phyloP scores from a whole-genome alignment of 176 grass and related monocot species.

The Bonia amplexicaulis region DNA sequence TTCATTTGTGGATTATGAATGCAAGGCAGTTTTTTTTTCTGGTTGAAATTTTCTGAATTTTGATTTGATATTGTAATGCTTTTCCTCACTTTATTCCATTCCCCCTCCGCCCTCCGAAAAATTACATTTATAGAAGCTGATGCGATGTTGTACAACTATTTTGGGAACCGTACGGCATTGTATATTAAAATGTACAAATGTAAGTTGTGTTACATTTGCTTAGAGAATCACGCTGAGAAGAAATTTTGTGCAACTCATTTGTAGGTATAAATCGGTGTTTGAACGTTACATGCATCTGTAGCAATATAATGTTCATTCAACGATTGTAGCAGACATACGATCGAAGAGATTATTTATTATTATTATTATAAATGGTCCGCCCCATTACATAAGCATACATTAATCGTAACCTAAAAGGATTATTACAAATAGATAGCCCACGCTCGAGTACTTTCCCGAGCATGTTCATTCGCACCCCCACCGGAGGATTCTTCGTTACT shows the following conservation, averaged over 20 bases:
- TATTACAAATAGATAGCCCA: background rate
- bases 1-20: background rate
- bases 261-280: background rate
- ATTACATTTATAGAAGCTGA: background rate
- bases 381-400: background rate
- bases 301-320: no score
- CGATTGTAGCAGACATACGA: background rate
- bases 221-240: background rate
- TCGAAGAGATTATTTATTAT: background rate
- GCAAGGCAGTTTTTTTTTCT: background rate
- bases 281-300: no score
- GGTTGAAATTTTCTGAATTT: slow-evolving; percentile 24
- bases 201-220: background rate
- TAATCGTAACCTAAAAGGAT: background rate
- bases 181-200: slow-evolving; percentile 50
- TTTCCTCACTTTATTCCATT: background rate
- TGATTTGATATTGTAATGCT: slow-evolving; percentile 22
- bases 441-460: background rate
- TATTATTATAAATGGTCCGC: background rate
- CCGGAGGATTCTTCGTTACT: no score
- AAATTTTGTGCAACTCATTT: background rate
- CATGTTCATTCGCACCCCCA: background rate
- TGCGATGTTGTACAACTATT: slow-evolving; percentile 9
- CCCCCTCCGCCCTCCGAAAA: no score
- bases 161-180: background rate